These are phyloP conservation scores for Curvularia sp. DNA, from an alignment of 2,329 filamentous ascomycete species.

Conservation along the genomic window DNA sequence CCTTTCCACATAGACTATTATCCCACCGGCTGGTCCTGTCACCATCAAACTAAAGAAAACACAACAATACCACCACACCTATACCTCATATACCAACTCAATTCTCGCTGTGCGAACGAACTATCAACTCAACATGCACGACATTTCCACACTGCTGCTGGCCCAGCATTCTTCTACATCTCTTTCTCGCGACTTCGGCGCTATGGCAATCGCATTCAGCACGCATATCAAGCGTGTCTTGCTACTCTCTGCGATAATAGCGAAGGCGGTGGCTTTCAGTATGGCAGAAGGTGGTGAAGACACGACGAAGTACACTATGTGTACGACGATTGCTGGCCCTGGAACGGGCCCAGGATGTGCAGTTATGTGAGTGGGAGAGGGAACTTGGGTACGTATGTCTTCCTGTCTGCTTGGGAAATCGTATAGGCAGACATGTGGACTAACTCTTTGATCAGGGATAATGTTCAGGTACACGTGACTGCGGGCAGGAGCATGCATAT, in stretches of 20 bases:
- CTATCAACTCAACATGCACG: background rate
- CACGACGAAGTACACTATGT: background rate
- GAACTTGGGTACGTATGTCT: background rate
- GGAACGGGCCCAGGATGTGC: background rate
- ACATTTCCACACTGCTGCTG: background rate
- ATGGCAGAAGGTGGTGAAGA: background rate
- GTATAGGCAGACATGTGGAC: background rate
- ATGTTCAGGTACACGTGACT: background rate
- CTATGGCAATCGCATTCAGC: background rate
- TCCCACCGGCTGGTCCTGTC: background rate
- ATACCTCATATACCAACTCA: background rate
- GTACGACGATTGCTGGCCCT: background rate
- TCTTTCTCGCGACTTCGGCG: background rate
- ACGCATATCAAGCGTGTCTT: background rate
- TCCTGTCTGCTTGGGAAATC: background rate
- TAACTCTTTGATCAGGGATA: background rate
- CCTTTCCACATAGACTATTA: background rate
- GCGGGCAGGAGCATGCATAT: too few relatives aligned
- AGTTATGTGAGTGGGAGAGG: background rate
- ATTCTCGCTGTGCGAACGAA: background rate
- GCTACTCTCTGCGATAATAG: background rate
- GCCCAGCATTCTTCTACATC: background rate
- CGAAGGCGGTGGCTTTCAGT: background rate
- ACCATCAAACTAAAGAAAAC: background rate
- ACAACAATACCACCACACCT: too few relatives aligned